These are phyloP conservation scores for Neurospora tetraspora DNA, from an alignment of 495 filamentous ascomycete genomes.

Conservation along the genomic window DNA sequence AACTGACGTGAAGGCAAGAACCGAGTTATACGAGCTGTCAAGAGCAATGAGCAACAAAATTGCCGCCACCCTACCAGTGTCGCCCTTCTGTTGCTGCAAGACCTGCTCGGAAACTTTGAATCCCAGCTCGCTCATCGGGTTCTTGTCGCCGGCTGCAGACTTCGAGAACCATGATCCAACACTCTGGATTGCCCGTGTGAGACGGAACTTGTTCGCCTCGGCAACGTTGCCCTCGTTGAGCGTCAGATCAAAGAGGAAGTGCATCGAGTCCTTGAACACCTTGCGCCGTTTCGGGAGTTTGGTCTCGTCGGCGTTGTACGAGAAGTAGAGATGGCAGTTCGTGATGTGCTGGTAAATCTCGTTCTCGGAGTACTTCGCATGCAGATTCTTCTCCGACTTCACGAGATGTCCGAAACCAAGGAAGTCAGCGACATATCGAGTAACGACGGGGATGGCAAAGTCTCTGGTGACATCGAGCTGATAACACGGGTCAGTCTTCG, in stretches of 20 bases:
- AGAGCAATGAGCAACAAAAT: slow-evolving; percentile 9
- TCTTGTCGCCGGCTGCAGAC: background rate
- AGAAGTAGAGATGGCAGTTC: slow-evolving; percentile 11
- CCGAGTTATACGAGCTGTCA: slow-evolving; percentile 9
- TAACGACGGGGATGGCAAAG: slow-evolving; percentile 12
- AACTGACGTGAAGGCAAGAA: slow-evolving; percentile 3
- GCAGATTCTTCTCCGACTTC: background rate
- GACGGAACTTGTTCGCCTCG: background rate
- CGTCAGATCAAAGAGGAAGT: slow-evolving; percentile 3
- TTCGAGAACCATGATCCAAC: background rate
- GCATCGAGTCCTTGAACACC: slow-evolving; percentile 6
- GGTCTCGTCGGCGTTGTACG: slow-evolving; percentile 13
- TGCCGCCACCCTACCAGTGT: slow-evolving; percentile 2
- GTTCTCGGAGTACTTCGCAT: slow-evolving; percentile 7
- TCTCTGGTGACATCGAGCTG: slow-evolving; percentile 12
- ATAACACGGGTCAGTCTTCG: background rate
- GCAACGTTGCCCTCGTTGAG: slow-evolving; percentile 2
- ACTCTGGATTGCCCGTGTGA: background rate
- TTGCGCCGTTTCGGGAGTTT: slow-evolving; percentile 8
- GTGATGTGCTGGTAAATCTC: slow-evolving; percentile 15
- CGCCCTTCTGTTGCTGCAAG: slow-evolving; percentile 1
- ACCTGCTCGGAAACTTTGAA: slow-evolving; percentile 2
- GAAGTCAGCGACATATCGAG: slow-evolving; percentile 11
- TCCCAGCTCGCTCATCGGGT: slow-evolving; percentile 5
- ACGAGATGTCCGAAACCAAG: slow-evolving; percentile 8